Conservation (phyloP, 176 grass and related monocot genomes). For the Triticum aestivum region DNA sequence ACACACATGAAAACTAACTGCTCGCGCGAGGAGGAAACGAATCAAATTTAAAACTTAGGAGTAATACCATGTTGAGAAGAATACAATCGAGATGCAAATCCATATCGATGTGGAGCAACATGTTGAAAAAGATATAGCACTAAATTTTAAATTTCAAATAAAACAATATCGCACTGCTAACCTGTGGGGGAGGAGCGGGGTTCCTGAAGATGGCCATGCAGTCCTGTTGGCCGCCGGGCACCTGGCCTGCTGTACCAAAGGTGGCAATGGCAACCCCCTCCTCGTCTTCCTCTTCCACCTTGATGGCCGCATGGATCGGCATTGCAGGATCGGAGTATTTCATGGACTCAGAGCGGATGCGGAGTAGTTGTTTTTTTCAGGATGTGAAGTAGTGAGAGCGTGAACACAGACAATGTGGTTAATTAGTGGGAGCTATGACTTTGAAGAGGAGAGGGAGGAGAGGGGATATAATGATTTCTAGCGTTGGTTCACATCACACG, state of each 20-base stretch:
- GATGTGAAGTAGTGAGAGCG: background rate
- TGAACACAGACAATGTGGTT: background rate
- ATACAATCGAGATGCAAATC: background rate
- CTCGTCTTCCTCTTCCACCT: conserved; percentile 13
- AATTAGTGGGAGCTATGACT: background rate
- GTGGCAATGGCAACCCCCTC: background rate
- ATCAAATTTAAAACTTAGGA: no score
- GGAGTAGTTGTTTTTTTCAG: background rate
- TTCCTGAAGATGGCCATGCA: conserved; percentile 19
- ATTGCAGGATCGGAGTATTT: background rate
- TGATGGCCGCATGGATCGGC: background rate
- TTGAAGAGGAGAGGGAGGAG: background rate
- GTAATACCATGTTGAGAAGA: no score
- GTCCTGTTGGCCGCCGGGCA: background rate
- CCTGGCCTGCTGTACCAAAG: background rate
- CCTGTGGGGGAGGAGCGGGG: background rate
- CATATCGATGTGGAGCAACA: background rate
- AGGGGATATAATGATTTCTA: background rate
- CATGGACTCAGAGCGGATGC: background rate
- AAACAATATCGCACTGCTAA: background rate
- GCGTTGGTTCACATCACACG: background rate
- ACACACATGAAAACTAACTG: background rate
- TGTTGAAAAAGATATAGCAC: background rate
- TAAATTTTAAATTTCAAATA: background rate
- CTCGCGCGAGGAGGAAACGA: no score